These are phyloP conservation scores for Lipomyces spencermartinsiae DNA, from an alignment of 805 yeast species.

Conservation along the genomic window DNA sequence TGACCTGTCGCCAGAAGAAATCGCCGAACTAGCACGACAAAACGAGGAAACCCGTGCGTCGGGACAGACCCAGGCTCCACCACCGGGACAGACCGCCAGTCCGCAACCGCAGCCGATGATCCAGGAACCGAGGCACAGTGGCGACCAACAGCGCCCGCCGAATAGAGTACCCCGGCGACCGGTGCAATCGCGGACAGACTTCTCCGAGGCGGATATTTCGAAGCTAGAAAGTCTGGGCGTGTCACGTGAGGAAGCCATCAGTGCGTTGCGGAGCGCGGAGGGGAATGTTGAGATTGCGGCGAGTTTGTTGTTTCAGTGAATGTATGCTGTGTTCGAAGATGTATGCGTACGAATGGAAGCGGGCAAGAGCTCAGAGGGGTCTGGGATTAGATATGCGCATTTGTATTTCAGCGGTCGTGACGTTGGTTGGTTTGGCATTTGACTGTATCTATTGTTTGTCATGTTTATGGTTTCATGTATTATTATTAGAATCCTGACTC, in stretches of 20 bases:
- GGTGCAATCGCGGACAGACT: slow-evolving; percentile 26
- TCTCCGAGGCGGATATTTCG: slow-evolving; percentile 50
- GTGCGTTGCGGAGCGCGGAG: slow-evolving; percentile 67
- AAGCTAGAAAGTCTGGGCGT: slow-evolving; percentile 75
- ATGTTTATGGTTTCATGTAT: background rate
- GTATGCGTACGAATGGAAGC: background rate
- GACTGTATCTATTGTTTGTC: background rate
- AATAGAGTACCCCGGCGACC: slow-evolving; percentile 9
- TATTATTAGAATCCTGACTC: background rate
- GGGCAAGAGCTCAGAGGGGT: background rate
- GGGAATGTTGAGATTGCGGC: slow-evolving; percentile 92
- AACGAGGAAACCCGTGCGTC: background rate
- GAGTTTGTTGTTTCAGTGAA: slow-evolving; percentile 51
- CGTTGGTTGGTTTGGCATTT: slow-evolving; percentile 10
- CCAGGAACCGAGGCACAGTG: slow-evolving; percentile 8
- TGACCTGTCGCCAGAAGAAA: slow-evolving; percentile 17
- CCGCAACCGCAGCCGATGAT: slow-evolving; percentile 18
- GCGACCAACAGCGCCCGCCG: slow-evolving; percentile 6
- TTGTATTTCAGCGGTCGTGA: background rate
- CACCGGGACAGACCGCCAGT: background rate
- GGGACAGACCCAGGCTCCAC: background rate
- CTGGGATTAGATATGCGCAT: slow-evolving; percentile 4
- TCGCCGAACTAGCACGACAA: slow-evolving; percentile 14
- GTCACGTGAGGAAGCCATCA: slow-evolving; percentile 62
- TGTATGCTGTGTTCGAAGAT: background rate